A percentile compares a stretch with the other conserved stretches of the same genome.
Evolutionary conservation across 768 basidiomycete genomes (phyloP).

Genomic region (Boletus subparvulus): DNA sequence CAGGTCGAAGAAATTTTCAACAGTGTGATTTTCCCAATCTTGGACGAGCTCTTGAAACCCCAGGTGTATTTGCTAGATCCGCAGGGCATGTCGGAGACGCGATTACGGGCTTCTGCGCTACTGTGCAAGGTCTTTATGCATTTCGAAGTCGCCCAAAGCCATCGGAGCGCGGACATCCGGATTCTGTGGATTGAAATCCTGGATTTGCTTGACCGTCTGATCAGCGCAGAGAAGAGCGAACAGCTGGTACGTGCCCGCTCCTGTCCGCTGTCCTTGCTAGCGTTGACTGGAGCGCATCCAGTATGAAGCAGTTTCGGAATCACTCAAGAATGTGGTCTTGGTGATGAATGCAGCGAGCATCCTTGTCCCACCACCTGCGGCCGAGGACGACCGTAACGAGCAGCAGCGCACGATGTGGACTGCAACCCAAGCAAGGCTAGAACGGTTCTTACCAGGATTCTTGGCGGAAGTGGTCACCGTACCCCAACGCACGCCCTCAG

Average conservation of each 20-base stretch:
- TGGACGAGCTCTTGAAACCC: conserved; percentile 88
- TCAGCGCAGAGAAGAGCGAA: conserved; percentile 81
- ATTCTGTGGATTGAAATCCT: conserved; percentile 87
- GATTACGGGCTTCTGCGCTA: conserved; percentile 83
- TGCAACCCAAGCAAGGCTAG: conserved; percentile 81
- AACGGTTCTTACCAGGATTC: conserved; percentile 91
- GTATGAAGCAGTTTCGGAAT: conserved; percentile 96
- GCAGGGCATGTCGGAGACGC: conserved; percentile 86
- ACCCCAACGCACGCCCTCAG: conserved; percentile 20
- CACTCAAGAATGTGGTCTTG: conserved; percentile 92
- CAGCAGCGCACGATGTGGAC: conserved; percentile 76
- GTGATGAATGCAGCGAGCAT: conserved; percentile 92
- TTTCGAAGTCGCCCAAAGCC: conserved; percentile 73
- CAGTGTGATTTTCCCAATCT: conserved; percentile 82
- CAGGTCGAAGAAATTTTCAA: conserved; percentile 87
- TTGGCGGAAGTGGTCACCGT: conserved; percentile 64
- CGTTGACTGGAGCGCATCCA: conserved; percentile 32
- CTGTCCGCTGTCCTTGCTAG: background rate
- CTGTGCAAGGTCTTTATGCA: conserved; percentile 97
- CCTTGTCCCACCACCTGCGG: conserved; percentile 57
- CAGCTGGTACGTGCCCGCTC: conserved; percentile 58
- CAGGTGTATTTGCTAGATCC: conserved; percentile 79
- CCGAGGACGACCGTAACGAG: conserved; percentile 51
- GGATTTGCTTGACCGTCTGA: conserved; percentile 84
- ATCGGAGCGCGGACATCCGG: conserved; percentile 58